A percentile compares a stretch with the other conserved stretches of the same genome.
Conservation (phyloP, 192 early-diverging fungal species). For the Jimgerdemannia lactiflua region DNA sequence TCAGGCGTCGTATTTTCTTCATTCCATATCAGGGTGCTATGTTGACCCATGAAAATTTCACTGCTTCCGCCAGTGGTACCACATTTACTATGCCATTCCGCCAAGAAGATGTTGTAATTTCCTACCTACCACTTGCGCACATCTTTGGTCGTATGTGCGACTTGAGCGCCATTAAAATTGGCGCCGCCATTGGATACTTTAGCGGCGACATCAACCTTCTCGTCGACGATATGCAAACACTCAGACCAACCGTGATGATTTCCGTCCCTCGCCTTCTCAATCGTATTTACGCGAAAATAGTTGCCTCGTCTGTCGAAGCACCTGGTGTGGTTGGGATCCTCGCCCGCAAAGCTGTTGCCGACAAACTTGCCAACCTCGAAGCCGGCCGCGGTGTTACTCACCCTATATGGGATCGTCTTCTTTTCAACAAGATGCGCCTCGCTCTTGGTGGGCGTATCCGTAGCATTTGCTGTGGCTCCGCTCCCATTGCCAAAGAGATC, state of each 20-base stretch:
- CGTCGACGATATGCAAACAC: conserved; percentile 74
- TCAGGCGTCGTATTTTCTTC: too few relatives aligned
- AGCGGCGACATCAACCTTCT: conserved; percentile 68
- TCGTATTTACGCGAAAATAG: conserved; percentile 82
- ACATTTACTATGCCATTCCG: conserved; percentile 5
- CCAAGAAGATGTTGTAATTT: conserved; percentile 35
- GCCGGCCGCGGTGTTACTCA: conserved; percentile 64
- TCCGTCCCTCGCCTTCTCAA: conserved; percentile 87
- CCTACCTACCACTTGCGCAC: conserved; percentile 88
- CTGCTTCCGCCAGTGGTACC: conserved; percentile 40
- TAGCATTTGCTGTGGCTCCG: conserved; percentile 82
- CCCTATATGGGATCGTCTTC: conserved; percentile 84
- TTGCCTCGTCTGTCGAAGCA: conserved; percentile 50
- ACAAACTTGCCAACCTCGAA: conserved; percentile 61
- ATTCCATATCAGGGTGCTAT: conserved; percentile 48
- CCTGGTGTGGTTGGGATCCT: conserved; percentile 62
- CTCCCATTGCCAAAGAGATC: conserved; percentile 81
- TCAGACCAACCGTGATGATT: conserved; percentile 84
- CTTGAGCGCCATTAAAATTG: conserved; percentile 45
- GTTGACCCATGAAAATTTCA: conserved; percentile 73
- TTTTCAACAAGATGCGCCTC: conserved; percentile 74
- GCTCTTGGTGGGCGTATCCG: conserved; percentile 82
- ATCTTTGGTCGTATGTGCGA: conserved; percentile 75
- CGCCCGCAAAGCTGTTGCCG: conserved; percentile 53
- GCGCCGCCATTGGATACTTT: conserved; percentile 76